Conservation (phyloP, 1,284 basidiomycete species). For the Sanghuangporus sanghuang region DNA sequence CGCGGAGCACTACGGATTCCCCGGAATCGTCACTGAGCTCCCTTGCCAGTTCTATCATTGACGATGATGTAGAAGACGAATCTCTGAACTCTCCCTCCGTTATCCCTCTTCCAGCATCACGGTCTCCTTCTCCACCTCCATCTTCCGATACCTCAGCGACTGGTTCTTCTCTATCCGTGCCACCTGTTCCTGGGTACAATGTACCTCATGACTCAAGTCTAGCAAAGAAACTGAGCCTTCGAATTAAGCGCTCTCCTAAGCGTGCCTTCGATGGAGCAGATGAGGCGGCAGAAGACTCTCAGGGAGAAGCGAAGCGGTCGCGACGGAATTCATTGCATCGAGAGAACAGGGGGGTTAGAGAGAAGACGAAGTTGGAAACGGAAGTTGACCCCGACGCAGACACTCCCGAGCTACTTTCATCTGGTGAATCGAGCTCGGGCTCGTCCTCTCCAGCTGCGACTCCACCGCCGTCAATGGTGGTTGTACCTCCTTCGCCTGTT, state of each 20-base stretch:
- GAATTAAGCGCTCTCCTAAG: conserved; percentile 51
- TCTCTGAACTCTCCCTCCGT: conserved; percentile 24
- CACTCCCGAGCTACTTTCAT: conserved; percentile 42
- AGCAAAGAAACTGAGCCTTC: conserved; percentile 7
- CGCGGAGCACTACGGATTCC: conserved; percentile 19
- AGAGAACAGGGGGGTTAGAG: conserved; percentile 18
- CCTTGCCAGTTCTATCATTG: conserved; percentile 21
- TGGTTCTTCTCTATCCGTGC: conserved; percentile 14
- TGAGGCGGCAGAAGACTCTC: conserved; percentile 36
- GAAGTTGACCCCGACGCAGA: conserved; percentile 32
- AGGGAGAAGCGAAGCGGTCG: conserved; percentile 39
- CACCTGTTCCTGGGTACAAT: conserved; percentile 17
- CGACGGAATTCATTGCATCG: conserved; percentile 24
- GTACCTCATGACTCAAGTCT: background rate
- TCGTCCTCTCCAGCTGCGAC: conserved; percentile 35
- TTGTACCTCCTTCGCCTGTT: conserved; percentile 25
- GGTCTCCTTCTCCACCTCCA: conserved; percentile 35
- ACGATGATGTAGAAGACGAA: conserved; percentile 9
- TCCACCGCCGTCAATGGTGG: conserved; percentile 28
- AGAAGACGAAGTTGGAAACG: conserved; percentile 21
- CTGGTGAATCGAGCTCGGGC: conserved; percentile 36
- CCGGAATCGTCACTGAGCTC: conserved; percentile 18
- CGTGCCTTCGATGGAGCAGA: conserved; percentile 62
- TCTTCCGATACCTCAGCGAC: conserved; percentile 12
- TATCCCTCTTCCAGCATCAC: conserved; percentile 39